Conservation (phyloP, 257 asterid species). For the Solanum medicagineum region DNA sequence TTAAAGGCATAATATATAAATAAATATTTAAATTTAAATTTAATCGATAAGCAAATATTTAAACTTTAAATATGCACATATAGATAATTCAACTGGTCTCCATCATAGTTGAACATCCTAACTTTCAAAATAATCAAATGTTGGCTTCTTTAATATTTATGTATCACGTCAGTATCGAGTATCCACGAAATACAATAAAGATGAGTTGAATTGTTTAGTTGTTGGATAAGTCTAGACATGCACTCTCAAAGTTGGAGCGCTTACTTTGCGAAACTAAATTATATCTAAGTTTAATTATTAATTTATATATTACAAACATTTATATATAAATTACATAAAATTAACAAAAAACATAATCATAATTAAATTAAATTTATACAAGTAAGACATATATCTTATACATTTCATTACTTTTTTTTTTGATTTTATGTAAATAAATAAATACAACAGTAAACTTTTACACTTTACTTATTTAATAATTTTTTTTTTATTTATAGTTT, state of each 20-base stretch:
- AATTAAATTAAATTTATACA: no score
- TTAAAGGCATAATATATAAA: not conserved
- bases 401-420: no score
- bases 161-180: not conserved
- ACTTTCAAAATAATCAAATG: not conserved
- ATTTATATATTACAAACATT: no score
- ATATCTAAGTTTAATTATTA: no score
- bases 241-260: not conserved
- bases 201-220: not conserved
- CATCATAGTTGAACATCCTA: not conserved
- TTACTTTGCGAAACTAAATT: not conserved
- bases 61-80: not conserved
- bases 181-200: not conserved
- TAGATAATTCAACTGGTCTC: not conserved
- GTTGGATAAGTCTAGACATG: no score
- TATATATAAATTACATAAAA: no score
- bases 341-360: no score
- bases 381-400: no score
- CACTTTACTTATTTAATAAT: not conserved
- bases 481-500: not conserved
- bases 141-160: not conserved
- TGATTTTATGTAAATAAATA: no score
- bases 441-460: not conserved
- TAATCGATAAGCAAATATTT: fast-evolving
- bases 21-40: not conserved